Conservation (phyloP, 2,329 filamentous ascomycete species). For the Talaromyces atroroseus region DNA sequence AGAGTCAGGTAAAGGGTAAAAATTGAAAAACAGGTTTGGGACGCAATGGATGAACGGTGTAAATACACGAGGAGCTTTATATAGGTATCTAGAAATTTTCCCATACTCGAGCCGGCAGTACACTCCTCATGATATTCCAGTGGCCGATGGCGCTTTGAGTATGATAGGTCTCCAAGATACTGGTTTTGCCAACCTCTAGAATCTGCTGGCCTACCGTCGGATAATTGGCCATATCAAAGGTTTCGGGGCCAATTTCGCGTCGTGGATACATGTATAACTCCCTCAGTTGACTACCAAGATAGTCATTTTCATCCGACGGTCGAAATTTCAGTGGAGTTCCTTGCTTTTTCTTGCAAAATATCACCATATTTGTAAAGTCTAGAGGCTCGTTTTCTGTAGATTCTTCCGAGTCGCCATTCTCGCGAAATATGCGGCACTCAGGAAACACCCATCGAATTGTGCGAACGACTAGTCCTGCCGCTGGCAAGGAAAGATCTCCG, state of each 20-base stretch:
- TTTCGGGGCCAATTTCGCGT: constrained; percentile 56
- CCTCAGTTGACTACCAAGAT: constrained; percentile 65
- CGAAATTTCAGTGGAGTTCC: constrained; percentile 59
- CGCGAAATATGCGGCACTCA: constrained; percentile 86
- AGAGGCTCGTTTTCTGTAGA: constrained; percentile 48
- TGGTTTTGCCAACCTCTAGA: constrained; percentile 51
- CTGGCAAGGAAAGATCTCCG: constrained; percentile 72
- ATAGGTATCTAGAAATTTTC: constrained; percentile 64
- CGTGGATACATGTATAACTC: constrained; percentile 65
- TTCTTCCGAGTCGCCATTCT: constrained; percentile 46
- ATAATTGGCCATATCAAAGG: constrained; percentile 39
- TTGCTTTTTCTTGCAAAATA: constrained; percentile 75
- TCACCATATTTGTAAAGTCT: constrained; percentile 93
- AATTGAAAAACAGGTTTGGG: constrained; percentile 4
- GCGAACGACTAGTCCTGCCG: constrained; percentile 70
- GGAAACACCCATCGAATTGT: constrained; percentile 81
- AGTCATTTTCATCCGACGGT: constrained; percentile 58
- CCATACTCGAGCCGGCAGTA: constrained; percentile 75
- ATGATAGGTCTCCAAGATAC: constrained; percentile 65
- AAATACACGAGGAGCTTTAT: not conserved
- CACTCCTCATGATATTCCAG: constrained; percentile 85
- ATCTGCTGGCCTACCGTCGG: constrained; percentile 30
- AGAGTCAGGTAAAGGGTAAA: constrained; percentile 19
- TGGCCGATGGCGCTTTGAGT: constrained; percentile 72
- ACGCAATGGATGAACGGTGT: not conserved